These are phyloP conservation scores for Phytophthora meadii DNA, from an alignment of 352 stramenopile species.

Conservation along the genomic window DNA sequence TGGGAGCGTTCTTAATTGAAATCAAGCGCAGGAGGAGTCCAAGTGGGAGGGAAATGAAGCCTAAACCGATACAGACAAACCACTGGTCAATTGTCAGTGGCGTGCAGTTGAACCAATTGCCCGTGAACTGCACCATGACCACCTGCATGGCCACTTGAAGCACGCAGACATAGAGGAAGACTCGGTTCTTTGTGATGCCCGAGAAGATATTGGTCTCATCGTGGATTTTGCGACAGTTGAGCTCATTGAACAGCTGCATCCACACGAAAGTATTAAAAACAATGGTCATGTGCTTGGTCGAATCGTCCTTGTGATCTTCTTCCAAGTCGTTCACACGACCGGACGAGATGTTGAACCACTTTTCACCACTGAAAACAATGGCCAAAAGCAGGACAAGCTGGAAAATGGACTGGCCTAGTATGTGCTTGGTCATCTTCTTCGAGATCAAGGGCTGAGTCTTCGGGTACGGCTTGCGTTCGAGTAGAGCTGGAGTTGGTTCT, in stretches of 20 bases:
- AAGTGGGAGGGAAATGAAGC: constrained; percentile 53
- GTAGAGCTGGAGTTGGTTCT: constrained; percentile 80
- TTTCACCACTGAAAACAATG: constrained; percentile 75
- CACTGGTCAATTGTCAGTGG: constrained; percentile 50
- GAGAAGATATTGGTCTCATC: constrained; percentile 95
- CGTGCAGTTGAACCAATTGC: constrained; percentile 62
- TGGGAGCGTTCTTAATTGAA: constrained; percentile 59
- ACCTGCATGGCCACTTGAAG: constrained; percentile 91
- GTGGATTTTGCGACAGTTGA: constrained; percentile 85
- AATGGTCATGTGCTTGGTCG: constrained; percentile 93
- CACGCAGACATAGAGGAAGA: constrained; percentile 93
- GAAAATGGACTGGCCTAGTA: constrained; percentile 91
- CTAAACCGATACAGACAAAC: constrained; percentile 64
- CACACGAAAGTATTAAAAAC: constrained; percentile 98
- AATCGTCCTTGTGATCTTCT: constrained; percentile 57
- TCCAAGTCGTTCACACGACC: constrained; percentile 45
- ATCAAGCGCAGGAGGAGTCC: constrained; percentile 59
- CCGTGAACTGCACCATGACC: constrained; percentile 94
- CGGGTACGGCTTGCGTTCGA: constrained; percentile 91
- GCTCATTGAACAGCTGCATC: constrained; percentile 90
- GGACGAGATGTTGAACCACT: constrained; percentile 50
- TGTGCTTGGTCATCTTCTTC: constrained; percentile 94
- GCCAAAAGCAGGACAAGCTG: constrained; percentile 89
- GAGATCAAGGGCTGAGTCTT: constrained; percentile 92
- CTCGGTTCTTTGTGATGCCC: constrained; percentile 88